Percentiles rank a stretch among this genome's conserved stretches.
phyloP scores from a whole-genome alignment of 106 monocot species.

The Dioscorea dumetorum region DNA sequence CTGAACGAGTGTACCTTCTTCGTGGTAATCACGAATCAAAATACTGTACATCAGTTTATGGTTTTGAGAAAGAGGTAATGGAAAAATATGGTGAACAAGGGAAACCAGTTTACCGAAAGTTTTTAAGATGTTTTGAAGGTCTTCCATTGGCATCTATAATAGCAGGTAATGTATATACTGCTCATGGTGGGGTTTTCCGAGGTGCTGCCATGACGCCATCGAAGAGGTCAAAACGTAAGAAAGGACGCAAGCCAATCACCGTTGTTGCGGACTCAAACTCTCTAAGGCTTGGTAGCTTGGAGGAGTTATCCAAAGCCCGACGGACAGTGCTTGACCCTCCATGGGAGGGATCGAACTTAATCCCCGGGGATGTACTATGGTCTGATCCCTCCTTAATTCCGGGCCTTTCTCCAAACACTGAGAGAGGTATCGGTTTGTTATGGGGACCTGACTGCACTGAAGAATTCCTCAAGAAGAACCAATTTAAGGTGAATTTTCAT shows the following conservation, averaged over 20 bases:
- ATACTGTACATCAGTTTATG: constrained; percentile 94
- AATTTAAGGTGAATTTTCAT: constrained; percentile 49
- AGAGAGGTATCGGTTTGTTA: constrained; percentile 87
- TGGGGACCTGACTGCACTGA: constrained; percentile 92
- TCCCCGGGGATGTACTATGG: constrained; percentile 95
- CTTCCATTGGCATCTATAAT: constrained; percentile 92
- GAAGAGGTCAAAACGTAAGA: constrained; percentile 71
- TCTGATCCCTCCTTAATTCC: constrained; percentile 73
- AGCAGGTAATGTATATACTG: constrained; percentile 77
- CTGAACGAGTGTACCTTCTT: constrained; percentile 84
- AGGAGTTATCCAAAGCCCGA: constrained; percentile 78
- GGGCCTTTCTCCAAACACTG: constrained; percentile 78
- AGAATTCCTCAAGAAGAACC: constrained; percentile 68
- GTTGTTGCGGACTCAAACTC: constrained; percentile 16
- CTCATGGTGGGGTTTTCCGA: constrained; percentile 95
- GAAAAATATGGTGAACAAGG: constrained; percentile 80
- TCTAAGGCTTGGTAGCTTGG: constrained; percentile 77
- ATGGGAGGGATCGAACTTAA: constrained; percentile 79
- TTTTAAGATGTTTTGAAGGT: constrained; percentile 90
- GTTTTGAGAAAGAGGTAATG: constrained; percentile 95
- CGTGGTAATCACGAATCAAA: constrained; percentile 99
- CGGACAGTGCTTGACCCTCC: constrained; percentile 92
- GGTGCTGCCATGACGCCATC: constrained; percentile 23
- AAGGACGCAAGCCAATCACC: constrained; percentile 32
- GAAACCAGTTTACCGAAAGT: constrained; percentile 76